Percentiles rank a stretch among this genome's conserved stretches.
These are phyloP conservation scores for Millerozyma acaciae DNA, from an alignment of 805 yeast species.

Conservation along the genomic window DNA sequence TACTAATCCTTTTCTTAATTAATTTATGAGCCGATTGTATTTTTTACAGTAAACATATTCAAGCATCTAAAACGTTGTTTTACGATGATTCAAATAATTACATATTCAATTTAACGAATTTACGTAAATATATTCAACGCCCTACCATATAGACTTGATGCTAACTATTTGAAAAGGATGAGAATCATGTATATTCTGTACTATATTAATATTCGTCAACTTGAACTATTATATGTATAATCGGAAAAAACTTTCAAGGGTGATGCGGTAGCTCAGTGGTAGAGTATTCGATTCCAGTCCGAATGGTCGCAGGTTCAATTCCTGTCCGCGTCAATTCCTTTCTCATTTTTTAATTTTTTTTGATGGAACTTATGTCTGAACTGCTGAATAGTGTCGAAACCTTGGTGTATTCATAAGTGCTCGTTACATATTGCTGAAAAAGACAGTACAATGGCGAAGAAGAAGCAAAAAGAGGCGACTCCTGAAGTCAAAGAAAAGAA, in stretches of 20 bases:
- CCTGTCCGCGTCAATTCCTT: conserved; percentile 63
- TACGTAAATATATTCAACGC: no score
- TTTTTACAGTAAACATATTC: no score
- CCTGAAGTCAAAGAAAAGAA: conserved; percentile 6
- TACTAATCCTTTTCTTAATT: conserved; percentile 9
- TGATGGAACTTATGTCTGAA: background rate
- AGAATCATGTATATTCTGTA: background rate
- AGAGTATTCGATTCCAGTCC: conserved; percentile 44
- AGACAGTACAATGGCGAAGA: conserved; percentile 4
- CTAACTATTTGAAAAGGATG: no score
- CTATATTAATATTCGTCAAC: background rate
- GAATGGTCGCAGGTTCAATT: conserved; percentile 79
- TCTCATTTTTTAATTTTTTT: conserved; percentile 1
- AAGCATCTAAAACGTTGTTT: no score
- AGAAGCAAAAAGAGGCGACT: background rate
- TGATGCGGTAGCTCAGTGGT: conserved; percentile 30
- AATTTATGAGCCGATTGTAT: no score
- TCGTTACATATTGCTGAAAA: no score
- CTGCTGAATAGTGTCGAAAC: background rate
- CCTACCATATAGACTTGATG: no score
- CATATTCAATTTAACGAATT: no score
- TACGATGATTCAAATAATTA: no score
- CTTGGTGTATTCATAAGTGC: background rate
- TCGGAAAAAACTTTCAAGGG: conserved; percentile 5
- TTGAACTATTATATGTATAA: background rate